Percentiles rank a stretch among this genome's conserved stretches.
Conservation (phyloP, 106 monocot genomes). For the Ottelia alismoides region DNA sequence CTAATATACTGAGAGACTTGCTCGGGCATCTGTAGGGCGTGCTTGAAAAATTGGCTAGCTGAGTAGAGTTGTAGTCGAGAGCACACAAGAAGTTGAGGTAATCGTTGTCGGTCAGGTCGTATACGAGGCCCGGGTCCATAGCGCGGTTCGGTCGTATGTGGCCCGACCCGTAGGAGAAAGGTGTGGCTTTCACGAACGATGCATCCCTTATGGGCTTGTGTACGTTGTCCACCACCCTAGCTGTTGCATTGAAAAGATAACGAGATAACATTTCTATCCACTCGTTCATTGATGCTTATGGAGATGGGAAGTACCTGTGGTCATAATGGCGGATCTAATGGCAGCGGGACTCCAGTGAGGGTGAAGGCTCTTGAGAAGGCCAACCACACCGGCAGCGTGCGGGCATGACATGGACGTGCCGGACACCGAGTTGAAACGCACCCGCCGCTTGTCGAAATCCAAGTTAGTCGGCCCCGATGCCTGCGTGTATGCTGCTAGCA, state of each 20-base stretch:
- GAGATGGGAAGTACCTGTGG: slow-evolving; percentile 23
- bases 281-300: background rate
- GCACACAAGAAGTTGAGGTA: slow-evolving; percentile 51
- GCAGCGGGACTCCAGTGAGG: slow-evolving; percentile 69
- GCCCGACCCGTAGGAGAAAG: slow-evolving; percentile 30
- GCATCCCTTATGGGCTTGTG: slow-evolving; percentile 18
- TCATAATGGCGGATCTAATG: slow-evolving; percentile 76
- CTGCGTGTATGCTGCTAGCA: slow-evolving; percentile 10
- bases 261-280: background rate
- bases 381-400: slow-evolving; percentile 59
- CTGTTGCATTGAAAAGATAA: slow-evolving; percentile 11
- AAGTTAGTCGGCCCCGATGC: background rate
- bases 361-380: slow-evolving; percentile 44
- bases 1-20: background rate
- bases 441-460: background rate
- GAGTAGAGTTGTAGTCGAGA: slow-evolving; percentile 20
- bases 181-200: slow-evolving; percentile 14
- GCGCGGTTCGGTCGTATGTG: slow-evolving; percentile 36
- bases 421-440: slow-evolving; percentile 35
- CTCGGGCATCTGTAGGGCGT: slow-evolving; percentile 2
- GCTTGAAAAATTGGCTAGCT: slow-evolving; percentile 11
- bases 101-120: slow-evolving; percentile 22
- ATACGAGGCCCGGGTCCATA: slow-evolving; percentile 52
- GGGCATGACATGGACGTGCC: slow-evolving; percentile 92
- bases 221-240: slow-evolving; percentile 26